These are phyloP conservation scores for Yamadazyma aaseri DNA, from an alignment of 1,139 yeast species.

Conservation along the genomic window DNA sequence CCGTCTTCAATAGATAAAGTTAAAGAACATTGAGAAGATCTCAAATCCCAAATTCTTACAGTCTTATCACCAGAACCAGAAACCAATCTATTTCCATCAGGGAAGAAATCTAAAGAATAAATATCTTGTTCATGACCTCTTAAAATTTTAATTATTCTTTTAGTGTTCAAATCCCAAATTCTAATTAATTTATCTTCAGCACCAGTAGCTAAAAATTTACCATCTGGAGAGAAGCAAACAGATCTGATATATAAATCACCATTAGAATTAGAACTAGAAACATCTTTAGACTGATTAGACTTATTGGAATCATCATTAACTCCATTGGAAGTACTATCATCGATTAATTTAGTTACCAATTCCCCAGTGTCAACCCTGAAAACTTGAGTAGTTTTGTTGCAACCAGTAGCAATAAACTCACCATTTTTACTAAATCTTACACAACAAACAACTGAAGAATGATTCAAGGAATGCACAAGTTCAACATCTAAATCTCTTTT, in stretches of 20 bases:
- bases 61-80: constrained; percentile 97
- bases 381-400: constrained; percentile 94
- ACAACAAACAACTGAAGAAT: constrained; percentile 94
- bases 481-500: constrained; percentile 72
- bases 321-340: constrained; percentile 57
- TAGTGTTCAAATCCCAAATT: constrained; percentile 91
- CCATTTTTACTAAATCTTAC: constrained; percentile 93
- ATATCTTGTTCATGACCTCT: constrained; percentile 98
- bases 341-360: constrained; percentile 80
- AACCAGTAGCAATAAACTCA: constrained; percentile 92
- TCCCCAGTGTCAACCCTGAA: constrained; percentile 92
- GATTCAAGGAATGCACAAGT: constrained; percentile 85
- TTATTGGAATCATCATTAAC: constrained; percentile 34
- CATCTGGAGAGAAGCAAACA: constrained; percentile 96
- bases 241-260: constrained; percentile 92
- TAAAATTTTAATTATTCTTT: constrained; percentile 83
- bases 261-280: constrained; percentile 41
- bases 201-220: constrained; percentile 93
- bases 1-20: constrained; percentile 95
- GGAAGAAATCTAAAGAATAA: constrained; percentile 92
- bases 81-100: constrained; percentile 90
- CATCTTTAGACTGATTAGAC: constrained; percentile 23
- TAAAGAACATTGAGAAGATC: constrained; percentile 85
- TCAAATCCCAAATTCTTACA: constrained; percentile 95
- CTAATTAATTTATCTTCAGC: constrained; percentile 97